Evolutionary conservation across 306 rosid species (phyloP).

Genomic region (Luffa acutangula): DNA sequence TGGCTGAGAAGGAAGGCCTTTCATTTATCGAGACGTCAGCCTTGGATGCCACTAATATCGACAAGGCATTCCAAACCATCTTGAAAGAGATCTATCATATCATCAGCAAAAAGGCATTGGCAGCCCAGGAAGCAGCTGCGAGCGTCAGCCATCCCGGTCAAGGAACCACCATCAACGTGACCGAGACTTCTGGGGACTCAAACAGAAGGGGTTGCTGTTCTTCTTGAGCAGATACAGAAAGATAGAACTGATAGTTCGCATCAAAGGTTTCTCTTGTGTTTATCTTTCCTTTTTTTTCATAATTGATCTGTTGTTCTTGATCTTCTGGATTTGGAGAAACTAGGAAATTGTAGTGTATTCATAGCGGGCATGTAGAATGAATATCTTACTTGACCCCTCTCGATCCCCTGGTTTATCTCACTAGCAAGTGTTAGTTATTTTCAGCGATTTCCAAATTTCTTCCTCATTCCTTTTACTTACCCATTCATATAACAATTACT

Average conservation of each 20-base stretch:
- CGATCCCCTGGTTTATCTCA: neutral
- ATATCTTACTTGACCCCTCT: neutral
- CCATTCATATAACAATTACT: constrained; percentile 4
- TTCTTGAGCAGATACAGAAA: constrained; percentile 19
- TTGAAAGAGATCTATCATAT: constrained; percentile 89
- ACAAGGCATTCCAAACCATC: constrained; percentile 95
- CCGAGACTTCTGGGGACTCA: constrained; percentile 41
- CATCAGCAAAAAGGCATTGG: constrained; percentile 95
- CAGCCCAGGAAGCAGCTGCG: constrained; percentile 81
- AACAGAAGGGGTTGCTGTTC: constrained; percentile 52
- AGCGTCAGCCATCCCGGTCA: constrained; percentile 60
- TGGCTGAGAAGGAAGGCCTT: constrained; percentile 95
- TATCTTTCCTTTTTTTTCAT: neutral
- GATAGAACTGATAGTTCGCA: neutral
- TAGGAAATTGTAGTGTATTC: constrained; percentile 3
- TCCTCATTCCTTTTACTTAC: neutral
- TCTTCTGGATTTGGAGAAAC: constrained; percentile 11
- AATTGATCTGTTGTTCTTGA: constrained; percentile 4
- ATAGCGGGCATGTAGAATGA: neutral
- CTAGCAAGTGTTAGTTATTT: neutral
- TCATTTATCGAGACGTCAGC: constrained; percentile 99
- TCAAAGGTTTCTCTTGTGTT: neutral
- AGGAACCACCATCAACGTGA: constrained; percentile 90
- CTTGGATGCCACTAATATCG: constrained; percentile 80
- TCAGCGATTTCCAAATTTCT: neutral